Conservation (phyloP, 2,329 filamentous ascomycete species). For the Penicillium brevicompactum region DNA sequence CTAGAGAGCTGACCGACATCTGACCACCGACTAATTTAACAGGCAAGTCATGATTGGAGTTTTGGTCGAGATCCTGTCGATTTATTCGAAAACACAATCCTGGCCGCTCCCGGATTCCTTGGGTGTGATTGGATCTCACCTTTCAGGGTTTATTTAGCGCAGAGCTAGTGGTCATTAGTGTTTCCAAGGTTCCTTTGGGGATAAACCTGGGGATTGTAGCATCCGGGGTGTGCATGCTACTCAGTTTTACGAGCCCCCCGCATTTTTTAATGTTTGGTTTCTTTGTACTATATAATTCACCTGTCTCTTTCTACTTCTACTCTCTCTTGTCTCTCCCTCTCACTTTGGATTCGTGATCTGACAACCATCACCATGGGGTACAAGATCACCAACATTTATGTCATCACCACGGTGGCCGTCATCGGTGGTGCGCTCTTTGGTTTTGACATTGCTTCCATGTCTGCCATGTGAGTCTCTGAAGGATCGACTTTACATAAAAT, state of each 20-base stretch:
- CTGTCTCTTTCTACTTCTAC: slow-evolving; percentile 3
- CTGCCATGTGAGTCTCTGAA: slow-evolving; percentile 50
- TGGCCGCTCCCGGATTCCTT: not conserved
- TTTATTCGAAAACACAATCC: not conserved
- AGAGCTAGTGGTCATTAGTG: not conserved
- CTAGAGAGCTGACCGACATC: not conserved
- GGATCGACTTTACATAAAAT: not conserved
- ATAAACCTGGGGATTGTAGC: slow-evolving; percentile 8
- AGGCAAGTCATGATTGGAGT: not conserved
- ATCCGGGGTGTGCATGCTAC: not conserved
- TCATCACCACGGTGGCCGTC: slow-evolving; percentile 60
- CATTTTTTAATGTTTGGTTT: not conserved
- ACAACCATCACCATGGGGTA: slow-evolving; percentile 30
- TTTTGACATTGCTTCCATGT: slow-evolving; percentile 79
- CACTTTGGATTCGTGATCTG: not conserved
- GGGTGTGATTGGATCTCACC: not conserved
- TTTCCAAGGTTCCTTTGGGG: not conserved
- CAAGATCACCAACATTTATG: slow-evolving; percentile 59
- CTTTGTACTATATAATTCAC: not conserved
- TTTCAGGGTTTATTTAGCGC: not conserved
- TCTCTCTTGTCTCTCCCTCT: not conserved
- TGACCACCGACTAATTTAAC: slow-evolving; percentile 4
- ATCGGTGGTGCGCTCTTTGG: slow-evolving; percentile 73
- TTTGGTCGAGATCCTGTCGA: not conserved
- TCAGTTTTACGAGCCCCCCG: not conserved